Percentiles rank a stretch among this genome's conserved stretches.
Conservation (phyloP, 2,329 filamentous ascomycete genomes). For the Trichoderma atroviride region DNA sequence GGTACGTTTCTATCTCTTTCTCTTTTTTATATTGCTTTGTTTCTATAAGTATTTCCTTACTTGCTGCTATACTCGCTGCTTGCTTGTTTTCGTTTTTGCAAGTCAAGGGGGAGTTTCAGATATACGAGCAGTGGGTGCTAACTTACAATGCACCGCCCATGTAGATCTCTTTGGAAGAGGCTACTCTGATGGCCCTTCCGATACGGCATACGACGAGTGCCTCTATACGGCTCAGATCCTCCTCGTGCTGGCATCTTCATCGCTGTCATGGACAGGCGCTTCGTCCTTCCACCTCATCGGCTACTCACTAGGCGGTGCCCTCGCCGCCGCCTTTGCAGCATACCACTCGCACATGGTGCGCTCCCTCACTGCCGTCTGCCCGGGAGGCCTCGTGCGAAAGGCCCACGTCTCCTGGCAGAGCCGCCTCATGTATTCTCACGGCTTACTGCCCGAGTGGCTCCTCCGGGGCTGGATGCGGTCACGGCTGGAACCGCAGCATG, state of each 20-base stretch:
- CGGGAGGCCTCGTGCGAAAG: conserved; percentile 67
- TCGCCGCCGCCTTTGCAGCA: conserved; percentile 69
- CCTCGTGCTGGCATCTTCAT: conserved; percentile 65
- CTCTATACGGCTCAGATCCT: conserved; percentile 69
- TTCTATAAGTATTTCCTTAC: background rate
- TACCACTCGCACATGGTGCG: conserved; percentile 67
- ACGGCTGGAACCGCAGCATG: conserved; percentile 49
- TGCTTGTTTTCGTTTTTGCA: background rate
- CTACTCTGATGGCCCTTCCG: conserved; percentile 69
- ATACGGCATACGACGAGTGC: conserved; percentile 61
- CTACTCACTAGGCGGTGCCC: conserved; percentile 78
- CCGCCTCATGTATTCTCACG: conserved; percentile 63
- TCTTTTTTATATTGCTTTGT: background rate
- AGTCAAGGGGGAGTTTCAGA: background rate
- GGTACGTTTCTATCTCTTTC: conserved; percentile 49
- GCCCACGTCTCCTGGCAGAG: conserved; percentile 63
- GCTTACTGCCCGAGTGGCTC: conserved; percentile 61
- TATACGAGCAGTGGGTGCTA: background rate
- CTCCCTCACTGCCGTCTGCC: conserved; percentile 67
- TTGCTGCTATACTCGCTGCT: background rate
- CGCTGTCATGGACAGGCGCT: conserved; percentile 56
- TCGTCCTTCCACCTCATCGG: conserved; percentile 71
- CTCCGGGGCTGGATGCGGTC: conserved; percentile 56
- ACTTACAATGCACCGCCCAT: background rate
- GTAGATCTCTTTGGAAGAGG: conserved; percentile 75